Percentiles rank a stretch among this genome's conserved stretches.
phyloP scores from a whole-genome alignment of 176 grass and related monocot species.

The Sorghum bicolor region DNA sequence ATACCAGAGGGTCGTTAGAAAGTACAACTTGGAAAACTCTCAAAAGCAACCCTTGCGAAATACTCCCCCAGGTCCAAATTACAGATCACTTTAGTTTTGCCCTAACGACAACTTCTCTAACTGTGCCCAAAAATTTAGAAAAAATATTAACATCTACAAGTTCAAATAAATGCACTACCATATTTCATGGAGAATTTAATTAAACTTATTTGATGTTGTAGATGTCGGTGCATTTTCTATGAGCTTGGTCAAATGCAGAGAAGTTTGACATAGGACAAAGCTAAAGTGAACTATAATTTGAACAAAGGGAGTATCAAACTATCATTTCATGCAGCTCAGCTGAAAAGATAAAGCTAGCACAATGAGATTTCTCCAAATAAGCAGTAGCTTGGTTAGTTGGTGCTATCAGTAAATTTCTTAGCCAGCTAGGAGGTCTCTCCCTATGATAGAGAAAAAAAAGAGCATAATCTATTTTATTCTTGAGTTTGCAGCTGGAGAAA shows the following conservation, averaged over 20 bases:
- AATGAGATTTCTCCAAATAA: not conserved
- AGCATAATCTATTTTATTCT: not conserved
- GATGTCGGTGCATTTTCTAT: not conserved
- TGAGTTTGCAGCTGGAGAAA: not conserved
- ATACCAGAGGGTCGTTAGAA: constrained; percentile 30
- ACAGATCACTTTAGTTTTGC: not conserved
- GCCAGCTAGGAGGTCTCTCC: not conserved
- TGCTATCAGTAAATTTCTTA: not conserved
- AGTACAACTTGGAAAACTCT: constrained; percentile 9
- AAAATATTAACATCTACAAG: not conserved
- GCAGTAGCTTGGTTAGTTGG: not conserved
- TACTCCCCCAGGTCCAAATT: not conserved
- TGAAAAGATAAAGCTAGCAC: constrained; percentile 8
- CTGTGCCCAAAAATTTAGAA: not conserved
- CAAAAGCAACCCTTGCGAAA: not conserved
- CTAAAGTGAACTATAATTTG: not conserved
- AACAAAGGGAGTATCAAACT: not conserved
- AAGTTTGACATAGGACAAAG: not conserved
- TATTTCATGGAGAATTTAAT: not conserved
- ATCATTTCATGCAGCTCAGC: not conserved
- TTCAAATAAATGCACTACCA: not conserved
- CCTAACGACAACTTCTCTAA: not conserved
- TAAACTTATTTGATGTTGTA: not conserved
- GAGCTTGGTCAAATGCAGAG: not conserved
- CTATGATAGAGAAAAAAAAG: not conserved